Evolutionary conservation across 768 basidiomycete species (phyloP), one percentile per base, ranked within the genome.

Genomic region (Lyophyllum semitale): DNA sequence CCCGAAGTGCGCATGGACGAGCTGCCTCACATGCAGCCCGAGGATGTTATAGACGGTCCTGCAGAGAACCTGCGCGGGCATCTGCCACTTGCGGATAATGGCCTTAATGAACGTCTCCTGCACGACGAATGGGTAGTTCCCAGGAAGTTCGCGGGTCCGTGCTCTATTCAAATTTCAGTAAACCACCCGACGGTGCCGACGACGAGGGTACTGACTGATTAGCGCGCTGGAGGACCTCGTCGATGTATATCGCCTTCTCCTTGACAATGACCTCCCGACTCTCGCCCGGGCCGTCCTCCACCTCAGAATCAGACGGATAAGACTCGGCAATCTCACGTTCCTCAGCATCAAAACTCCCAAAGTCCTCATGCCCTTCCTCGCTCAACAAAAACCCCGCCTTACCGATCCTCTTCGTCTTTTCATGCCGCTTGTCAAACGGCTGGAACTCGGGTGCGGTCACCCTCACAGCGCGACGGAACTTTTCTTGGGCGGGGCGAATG

Each of bases 91-190:
- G 13, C 60, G 32, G 3, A 80, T 74, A 30, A 84, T 65, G 0
- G 66, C 53, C 2, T 61, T 50, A 48, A 91, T 85, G 55, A 80
- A 85, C 0, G 66, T 63, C 9, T 74, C 66, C 45, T 84, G 81
- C 0, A 90, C 84, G 0, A 84, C 71, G 55, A 85, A 89, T 0
- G 88, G 88, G 55, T 83, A 87, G 55, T 80, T 78, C 13, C 81
- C 84, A 0, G 88, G 88, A 0, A 91, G 76, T 60, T 91, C 88
- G 1, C 90, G 81, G 0, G 88, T 85, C 3, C 84, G 78, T 1
- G 89, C 82, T 20, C 90, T 91, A 53, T 12, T 37, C 29, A 48
- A 38, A 15, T 25, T 48, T 27, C 30, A 33, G 12, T 50, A 8
- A 48, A 42, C 8, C 15, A 48, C 7, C 9, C 6, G 1, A 37